Evolutionary conservation across 176 grass and related monocot species (phyloP).

Genomic region (Eremochloa ophiuroides): DNA sequence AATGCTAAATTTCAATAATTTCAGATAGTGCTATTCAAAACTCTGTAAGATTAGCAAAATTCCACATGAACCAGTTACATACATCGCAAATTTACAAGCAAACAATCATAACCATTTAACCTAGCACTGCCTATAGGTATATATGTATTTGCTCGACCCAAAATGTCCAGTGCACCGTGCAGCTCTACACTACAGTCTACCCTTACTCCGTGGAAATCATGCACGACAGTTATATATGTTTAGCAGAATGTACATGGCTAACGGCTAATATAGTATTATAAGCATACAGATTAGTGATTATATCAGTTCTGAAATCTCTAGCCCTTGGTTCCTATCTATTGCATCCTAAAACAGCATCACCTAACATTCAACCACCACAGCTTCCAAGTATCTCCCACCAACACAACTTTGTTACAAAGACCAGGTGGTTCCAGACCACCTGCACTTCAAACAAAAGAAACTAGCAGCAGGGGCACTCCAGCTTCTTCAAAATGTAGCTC

Average conservation of each 20-base stretch:
- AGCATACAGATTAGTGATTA: slow-evolving; percentile 25
- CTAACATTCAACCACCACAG: slow-evolving; percentile 10
- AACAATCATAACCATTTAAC: background rate
- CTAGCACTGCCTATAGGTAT: slow-evolving; percentile 7
- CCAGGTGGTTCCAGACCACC: background rate
- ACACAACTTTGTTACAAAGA: slow-evolving; percentile 23
- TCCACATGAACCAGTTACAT: background rate
- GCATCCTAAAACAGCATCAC: background rate
- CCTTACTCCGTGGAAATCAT: background rate
- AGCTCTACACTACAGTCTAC: background rate
- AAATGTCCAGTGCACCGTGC: slow-evolving; percentile 18
- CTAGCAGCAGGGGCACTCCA: slow-evolving; percentile 2
- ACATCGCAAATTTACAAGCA: background rate
- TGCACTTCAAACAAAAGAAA: slow-evolving; percentile 4
- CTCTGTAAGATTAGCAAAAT: slow-evolving; percentile 13
- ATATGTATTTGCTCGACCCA: background rate
- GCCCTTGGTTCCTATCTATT: background rate
- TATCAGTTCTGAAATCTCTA: slow-evolving; percentile 5
- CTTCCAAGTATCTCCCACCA: background rate
- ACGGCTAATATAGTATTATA: slow-evolving; percentile 1
- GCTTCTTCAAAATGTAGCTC: slow-evolving; percentile 37
- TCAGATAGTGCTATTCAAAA: background rate
- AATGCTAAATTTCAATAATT: background rate
- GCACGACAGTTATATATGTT: background rate
- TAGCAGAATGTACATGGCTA: slow-evolving; percentile 38